Evolutionary conservation across 768 basidiomycete species (phyloP).

Genomic region (Mycena epipterygia): DNA sequence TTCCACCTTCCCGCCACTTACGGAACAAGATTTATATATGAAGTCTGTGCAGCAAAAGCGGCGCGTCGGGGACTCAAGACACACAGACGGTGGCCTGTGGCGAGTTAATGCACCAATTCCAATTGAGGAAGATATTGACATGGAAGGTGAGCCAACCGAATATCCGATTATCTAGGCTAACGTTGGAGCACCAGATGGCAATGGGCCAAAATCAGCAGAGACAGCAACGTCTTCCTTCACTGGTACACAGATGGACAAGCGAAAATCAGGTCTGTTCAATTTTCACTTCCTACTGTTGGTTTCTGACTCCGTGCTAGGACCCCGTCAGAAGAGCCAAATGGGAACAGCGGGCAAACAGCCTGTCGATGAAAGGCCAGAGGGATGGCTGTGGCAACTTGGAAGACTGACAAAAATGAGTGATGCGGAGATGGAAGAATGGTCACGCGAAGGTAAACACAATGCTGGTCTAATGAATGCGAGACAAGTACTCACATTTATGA

Average conservation of each 20-base stretch:
- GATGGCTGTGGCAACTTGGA: background rate
- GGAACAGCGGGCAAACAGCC: background rate
- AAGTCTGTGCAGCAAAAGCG: constrained; percentile 21
- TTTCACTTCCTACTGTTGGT: too few relatives aligned
- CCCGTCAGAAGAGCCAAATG: background rate
- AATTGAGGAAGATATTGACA: too few relatives aligned
- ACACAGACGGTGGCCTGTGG: constrained; percentile 2
- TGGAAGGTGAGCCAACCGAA: too few relatives aligned
- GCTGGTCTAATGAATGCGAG: background rate
- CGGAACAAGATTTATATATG: background rate
- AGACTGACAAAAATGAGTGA: background rate
- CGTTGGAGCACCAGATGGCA: too few relatives aligned
- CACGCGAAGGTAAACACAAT: background rate
- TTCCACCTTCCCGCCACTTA: background rate
- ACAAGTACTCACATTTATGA: background rate
- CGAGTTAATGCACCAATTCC: background rate
- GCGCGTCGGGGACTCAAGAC: constrained; percentile 10
- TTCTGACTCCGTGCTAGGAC: background rate
- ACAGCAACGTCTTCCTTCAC: background rate
- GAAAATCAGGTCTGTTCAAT: background rate
- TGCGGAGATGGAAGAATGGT: constrained; percentile 3
- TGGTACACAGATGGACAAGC: background rate
- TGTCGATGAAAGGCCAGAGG: background rate
- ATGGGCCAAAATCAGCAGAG: too few relatives aligned
- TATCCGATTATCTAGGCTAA: too few relatives aligned